Evolutionary conservation across 768 basidiomycete genomes (phyloP), one percentile per base, ranked within the genome.

Genomic region (Pulveroboletus ravenelii): DNA sequence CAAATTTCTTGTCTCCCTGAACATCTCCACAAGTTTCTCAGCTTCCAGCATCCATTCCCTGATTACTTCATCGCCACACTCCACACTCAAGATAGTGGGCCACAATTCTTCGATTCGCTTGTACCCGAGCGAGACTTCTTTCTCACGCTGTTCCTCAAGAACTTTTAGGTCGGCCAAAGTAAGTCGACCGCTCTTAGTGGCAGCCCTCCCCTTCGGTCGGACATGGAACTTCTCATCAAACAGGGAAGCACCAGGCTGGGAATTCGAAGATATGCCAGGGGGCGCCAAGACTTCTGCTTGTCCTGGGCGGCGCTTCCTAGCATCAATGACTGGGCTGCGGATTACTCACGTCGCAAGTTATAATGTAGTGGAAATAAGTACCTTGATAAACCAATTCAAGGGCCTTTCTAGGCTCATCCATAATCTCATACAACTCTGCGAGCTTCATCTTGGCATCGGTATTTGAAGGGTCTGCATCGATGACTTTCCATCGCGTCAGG

Each of bases 371-470:
- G 17, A 25, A 23, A 20, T 13, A 8, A 9, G 12, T 53, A 90
- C 93, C 91, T 79, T 92, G 34, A 6, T 45, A 45, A 17, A 45
- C 44, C 10, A 45, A 10, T 25, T 35, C 34, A 3, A 45, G 32
- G 6, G 44, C 44, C 5, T 17, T 45, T 12, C 32, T 34, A 10
- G 44, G 44, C 20, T 45, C 44, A 6, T 87, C 83, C 55, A 86
- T 69, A 7, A 89, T 82, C 65, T 98, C 95, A 57, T 91, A 89
- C 12, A 93, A 81, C 55, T 89, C 89, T 0, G 94, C 95, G 0
- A 97, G 77, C 55, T 89, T 87, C 80, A 94, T 85, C 46, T 92
- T 93, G 25, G 85, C 86, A 27, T 93, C 89, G 59, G 83, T 81
- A 57, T 90, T 79, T 0, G 77, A 75, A 0, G 90, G 85, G 63